A percentile compares a stretch with the other conserved stretches of the same genome.
Conservation (phyloP, 345 rosid species). For the Eucalyptus polybractea region DNA sequence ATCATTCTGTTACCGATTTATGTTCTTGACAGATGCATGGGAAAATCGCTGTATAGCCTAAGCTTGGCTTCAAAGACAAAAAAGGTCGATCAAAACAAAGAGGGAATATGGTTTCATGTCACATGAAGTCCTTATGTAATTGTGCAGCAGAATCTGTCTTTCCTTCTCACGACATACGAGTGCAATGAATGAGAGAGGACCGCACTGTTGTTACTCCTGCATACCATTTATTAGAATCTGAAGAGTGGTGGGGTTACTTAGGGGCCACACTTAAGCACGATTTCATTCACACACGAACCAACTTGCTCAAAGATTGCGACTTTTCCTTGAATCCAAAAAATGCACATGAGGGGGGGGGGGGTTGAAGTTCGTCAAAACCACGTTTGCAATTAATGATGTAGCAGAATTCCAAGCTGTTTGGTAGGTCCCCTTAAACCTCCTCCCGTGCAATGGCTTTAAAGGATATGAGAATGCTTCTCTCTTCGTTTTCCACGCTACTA, state of each 20-base stretch:
- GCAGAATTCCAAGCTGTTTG: slow-evolving; percentile 3
- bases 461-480: neutral
- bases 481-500: neutral
- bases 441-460: neutral
- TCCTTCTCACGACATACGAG: neutral
- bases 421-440: slow-evolving; percentile 7
- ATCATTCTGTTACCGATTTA: neutral
- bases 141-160: neutral
- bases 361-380: neutral
- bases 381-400: neutral
- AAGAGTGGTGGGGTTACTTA: neutral
- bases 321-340: neutral
- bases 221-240: neutral
- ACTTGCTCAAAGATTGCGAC: neutral
- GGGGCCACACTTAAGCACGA: neutral
- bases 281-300: neutral
- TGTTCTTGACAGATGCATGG: neutral
- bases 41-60: neutral
- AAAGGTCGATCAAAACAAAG: neutral
- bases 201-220: neutral
- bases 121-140: neutral
- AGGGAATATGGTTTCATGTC: neutral
- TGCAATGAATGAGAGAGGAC: neutral
- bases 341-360: neutral
- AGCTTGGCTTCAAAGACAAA: neutral